Percentiles rank a stretch among this genome's conserved stretches.
phyloP scores from a whole-genome alignment of 352 stramenopile species.

The Phytophthora multivora region DNA sequence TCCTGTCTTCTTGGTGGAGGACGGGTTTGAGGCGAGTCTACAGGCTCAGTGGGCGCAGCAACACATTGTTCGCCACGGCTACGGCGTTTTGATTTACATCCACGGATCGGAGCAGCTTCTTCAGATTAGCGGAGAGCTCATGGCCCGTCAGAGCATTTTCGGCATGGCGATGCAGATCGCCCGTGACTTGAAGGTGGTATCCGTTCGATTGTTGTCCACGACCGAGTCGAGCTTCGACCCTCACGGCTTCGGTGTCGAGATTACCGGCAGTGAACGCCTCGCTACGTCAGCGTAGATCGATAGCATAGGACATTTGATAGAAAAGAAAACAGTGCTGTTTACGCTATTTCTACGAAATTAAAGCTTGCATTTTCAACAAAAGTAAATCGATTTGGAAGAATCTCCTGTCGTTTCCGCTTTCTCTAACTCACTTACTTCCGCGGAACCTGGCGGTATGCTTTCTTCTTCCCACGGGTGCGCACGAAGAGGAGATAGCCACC shows the following conservation, averaged over 20 bases:
- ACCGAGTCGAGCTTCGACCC: conserved; percentile 58
- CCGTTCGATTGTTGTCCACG: conserved; percentile 56
- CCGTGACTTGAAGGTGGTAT: conserved; percentile 56
- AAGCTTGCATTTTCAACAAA: not conserved
- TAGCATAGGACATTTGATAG: conserved; percentile 23
- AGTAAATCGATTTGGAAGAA: not conserved
- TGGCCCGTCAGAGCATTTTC: conserved; percentile 86
- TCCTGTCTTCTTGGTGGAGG: conserved; percentile 74
- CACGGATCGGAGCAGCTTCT: conserved; percentile 62
- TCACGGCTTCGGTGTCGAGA: conserved; percentile 64
- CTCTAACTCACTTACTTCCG: conserved; percentile 36
- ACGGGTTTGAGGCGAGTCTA: conserved; percentile 46
- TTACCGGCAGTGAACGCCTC: conserved; percentile 39
- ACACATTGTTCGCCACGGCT: conserved; percentile 45
- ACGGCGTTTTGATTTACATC: conserved; percentile 68
- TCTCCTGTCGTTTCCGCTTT: not conserved
- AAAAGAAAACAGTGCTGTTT: conserved; percentile 12
- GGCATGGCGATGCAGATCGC: conserved; percentile 82
- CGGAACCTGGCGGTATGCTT: conserved; percentile 39
- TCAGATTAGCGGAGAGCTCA: conserved; percentile 81
- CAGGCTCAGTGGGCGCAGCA: conserved; percentile 77
- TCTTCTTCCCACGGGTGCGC: conserved; percentile 49
- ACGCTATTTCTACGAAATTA: conserved; percentile 9
- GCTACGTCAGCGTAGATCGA: conserved; percentile 27
- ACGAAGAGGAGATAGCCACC: conserved; percentile 73